Percentiles rank a stretch among this genome's conserved stretches.
These are phyloP conservation scores for Cordyceps militaris DNA, from an alignment of 2,329 filamentous ascomycete species.

Conservation along the genomic window DNA sequence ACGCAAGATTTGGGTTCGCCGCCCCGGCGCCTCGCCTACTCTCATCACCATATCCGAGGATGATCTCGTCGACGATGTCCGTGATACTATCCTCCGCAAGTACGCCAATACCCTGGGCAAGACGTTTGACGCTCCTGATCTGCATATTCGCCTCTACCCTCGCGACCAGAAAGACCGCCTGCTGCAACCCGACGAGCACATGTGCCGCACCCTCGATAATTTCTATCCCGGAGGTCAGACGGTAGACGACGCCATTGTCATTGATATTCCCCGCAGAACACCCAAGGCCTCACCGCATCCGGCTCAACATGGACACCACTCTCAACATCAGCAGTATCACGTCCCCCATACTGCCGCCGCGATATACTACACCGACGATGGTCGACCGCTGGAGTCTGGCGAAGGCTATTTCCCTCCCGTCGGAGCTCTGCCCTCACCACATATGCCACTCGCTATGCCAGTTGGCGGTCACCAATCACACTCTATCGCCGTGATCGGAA, in stretches of 20 bases:
- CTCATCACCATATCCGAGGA: constrained; percentile 79
- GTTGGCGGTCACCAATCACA: constrained; percentile 36
- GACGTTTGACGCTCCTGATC: constrained; percentile 84
- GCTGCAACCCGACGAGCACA: constrained; percentile 79
- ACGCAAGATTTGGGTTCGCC: constrained; percentile 91
- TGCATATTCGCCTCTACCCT: constrained; percentile 70
- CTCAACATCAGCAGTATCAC: neutral
- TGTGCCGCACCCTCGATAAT: constrained; percentile 68
- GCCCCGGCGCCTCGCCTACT: constrained; percentile 78
- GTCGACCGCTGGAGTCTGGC: constrained; percentile 58
- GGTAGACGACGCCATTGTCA: constrained; percentile 82
- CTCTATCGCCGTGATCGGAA: constrained; percentile 73
- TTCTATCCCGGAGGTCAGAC: constrained; percentile 83
- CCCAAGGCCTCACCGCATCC: constrained; percentile 70
- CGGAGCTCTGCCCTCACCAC: constrained; percentile 36
- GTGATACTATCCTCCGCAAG: constrained; percentile 86
- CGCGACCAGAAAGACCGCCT: constrained; percentile 63
- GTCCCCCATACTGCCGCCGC: constrained; percentile 38
- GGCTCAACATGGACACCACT: neutral
- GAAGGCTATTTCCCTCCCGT: constrained; percentile 79
- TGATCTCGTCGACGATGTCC: constrained; percentile 88
- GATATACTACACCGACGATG: constrained; percentile 55
- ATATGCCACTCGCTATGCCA: constrained; percentile 34
- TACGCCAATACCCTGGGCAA: constrained; percentile 88
- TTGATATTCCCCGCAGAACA: constrained; percentile 77